Base-by-base conservation (phyloP, 2,329 filamentous ascomycete species). In the Epichloe coenophiala region DNA sequence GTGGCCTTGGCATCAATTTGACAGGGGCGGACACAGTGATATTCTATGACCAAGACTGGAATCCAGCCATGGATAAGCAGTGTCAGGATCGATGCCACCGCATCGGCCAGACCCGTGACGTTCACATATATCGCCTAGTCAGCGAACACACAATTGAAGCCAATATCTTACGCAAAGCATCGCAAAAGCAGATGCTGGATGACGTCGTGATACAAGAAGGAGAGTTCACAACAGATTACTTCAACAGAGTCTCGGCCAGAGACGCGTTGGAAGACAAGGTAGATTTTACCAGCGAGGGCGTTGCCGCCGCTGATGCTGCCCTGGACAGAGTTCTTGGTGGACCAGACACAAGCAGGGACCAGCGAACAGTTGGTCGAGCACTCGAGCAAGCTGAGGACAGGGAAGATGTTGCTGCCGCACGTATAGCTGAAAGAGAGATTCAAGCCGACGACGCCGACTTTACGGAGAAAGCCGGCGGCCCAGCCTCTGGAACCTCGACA, bases 41-140 rank as follows among this genome's bases (percentile, higher is more conserved):
- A 57, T 98, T 98, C 67, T 98, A 97, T 68, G 93, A 98, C 62
- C 83, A 97, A 53, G 93, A 98, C 65, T 98, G 94, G 94, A 98
- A 98, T 61, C 93, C 93, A 0, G 93, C 94, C 48, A 98, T 98
- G 93, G 93, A 98, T 71, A 95, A 95, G 67, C 93, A 98, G 67
- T 98, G 93, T 61, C 94, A 98, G 69, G 94, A 98, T 65, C 81
- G 93, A 60, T 94, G 88, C 60, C 93, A 98, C 69, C 88, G 93
- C 57, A 98, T 98, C 58, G 93, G 93, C 2, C 93, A 98, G 67
- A 97, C 93, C 1, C 84, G 93, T 33, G 93, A 98, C 64, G 93
- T 98, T 35, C 91, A 97, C 65, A 97, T 98, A 53, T 98, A 97
- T 70, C 88, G 91, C 2, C 82, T 97, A 19, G 83, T 95, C 8